Evolutionary conservation across 176 grass and related monocot genomes (phyloP).

Genomic region (Raddia distichophylla): DNA sequence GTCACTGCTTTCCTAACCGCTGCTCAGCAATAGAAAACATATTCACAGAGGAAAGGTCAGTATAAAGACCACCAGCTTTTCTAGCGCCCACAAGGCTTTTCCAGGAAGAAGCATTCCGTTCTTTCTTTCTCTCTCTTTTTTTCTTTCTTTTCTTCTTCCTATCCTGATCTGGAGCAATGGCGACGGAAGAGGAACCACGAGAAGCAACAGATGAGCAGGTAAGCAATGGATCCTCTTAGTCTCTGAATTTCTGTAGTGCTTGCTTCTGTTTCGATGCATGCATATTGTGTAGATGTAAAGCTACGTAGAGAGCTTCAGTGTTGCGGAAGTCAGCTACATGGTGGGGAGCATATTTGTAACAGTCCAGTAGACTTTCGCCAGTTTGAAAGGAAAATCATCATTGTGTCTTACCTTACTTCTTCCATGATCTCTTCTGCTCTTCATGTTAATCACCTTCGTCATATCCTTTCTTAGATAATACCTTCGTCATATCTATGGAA

Average conservation of each 20-base stretch:
- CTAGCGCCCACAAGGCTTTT: slow-evolving; percentile 40
- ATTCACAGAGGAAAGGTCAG: slow-evolving; percentile 44
- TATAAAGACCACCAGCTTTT: slow-evolving; percentile 66
- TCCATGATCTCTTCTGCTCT: neutral
- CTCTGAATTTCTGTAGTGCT: slow-evolving; percentile 22
- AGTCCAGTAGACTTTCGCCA: neutral
- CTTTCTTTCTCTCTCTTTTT: slow-evolving; percentile 16
- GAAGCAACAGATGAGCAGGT: slow-evolving; percentile 52
- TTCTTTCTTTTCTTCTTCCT: slow-evolving; percentile 28
- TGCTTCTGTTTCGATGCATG: slow-evolving; percentile 46
- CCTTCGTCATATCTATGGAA: neutral
- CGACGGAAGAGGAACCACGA: slow-evolving; percentile 39
- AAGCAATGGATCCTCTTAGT: slow-evolving; percentile 27
- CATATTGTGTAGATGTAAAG: slow-evolving; percentile 19
- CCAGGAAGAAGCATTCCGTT: slow-evolving; percentile 33
- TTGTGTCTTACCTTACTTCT: neutral
- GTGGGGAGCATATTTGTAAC: slow-evolving; percentile 6
- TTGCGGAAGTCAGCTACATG: slow-evolving; percentile 13
- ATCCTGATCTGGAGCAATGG: slow-evolving; percentile 63
- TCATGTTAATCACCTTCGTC: neutral
- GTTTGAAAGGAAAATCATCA: slow-evolving; percentile 16
- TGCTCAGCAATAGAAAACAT: slow-evolving; percentile 54
- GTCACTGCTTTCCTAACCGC: slow-evolving; percentile 43
- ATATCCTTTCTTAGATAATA: neutral
- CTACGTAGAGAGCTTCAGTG: slow-evolving; percentile 11